These are phyloP conservation scores for Cryptosporidium andersoni DNA, from an alignment of 169 alveolate genomes.

Conservation along the genomic window DNA sequence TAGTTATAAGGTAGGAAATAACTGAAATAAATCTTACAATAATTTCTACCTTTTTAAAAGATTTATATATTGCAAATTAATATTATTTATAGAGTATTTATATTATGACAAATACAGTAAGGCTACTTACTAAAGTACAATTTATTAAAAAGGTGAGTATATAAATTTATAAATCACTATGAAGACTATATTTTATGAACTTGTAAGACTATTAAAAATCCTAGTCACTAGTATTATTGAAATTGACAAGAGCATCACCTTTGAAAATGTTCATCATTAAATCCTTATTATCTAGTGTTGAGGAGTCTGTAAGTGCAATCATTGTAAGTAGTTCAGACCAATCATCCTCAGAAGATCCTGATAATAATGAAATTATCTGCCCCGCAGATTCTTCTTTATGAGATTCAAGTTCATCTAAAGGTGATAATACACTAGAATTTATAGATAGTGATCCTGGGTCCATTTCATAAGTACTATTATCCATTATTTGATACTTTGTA, in stretches of 20 bases:
- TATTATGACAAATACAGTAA: neutral
- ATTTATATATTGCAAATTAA: no score
- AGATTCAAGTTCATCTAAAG: neutral
- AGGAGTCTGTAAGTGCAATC: slow-evolving; percentile 54
- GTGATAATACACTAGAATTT: no score
- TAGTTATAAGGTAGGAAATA: no score
- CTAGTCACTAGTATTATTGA: neutral
- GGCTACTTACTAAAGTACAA: neutral
- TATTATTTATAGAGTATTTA: no score
- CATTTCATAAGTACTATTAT: neutral
- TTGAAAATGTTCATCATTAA: slow-evolving; percentile 7
- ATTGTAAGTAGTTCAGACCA: slow-evolving; percentile 28
- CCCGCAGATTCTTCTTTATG: neutral
- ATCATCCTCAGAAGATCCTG: no score
- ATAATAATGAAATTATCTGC: neutral
- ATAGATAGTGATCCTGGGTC: neutral
- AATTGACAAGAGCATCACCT: neutral
- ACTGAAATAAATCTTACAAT: no score
- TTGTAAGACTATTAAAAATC: no score
- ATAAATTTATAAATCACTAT: neutral
- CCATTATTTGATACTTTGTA: neutral
- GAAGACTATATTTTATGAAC: no score
- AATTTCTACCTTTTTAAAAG: no score
- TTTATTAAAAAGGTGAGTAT: neutral
- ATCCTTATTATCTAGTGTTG: slow-evolving; percentile 18